Evolutionary conservation across 164 flowering plant genomes (phyloP).

Genomic region (Kalanchoe fedtschenkoi): DNA sequence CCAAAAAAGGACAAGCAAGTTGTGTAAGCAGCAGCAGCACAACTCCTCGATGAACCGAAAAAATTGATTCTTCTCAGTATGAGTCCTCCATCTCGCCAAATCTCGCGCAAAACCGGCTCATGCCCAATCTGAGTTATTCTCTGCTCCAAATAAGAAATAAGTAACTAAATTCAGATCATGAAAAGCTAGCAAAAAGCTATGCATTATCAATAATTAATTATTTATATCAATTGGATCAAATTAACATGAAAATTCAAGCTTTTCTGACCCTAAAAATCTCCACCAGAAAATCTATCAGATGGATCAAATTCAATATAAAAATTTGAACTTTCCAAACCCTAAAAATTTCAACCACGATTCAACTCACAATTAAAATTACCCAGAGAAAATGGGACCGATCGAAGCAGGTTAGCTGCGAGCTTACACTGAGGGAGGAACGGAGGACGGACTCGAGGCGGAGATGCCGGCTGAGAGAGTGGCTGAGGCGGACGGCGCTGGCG

Average conservation of each 20-base stretch:
- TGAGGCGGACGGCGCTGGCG: neutral
- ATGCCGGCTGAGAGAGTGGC: slow-evolving; percentile 4
- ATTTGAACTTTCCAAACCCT: neutral
- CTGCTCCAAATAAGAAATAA: slow-evolving; percentile 21
- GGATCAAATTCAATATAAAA: neutral
- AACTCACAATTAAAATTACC: neutral
- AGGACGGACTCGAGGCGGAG: slow-evolving; percentile 3
- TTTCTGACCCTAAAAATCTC: no score
- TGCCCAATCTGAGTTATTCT: slow-evolving; percentile 23
- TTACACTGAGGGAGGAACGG: slow-evolving; percentile 1
- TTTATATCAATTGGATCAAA: neutral
- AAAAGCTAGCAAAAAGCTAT: no score
- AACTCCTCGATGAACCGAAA: slow-evolving; percentile 20
- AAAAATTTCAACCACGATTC: neutral
- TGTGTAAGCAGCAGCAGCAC: slow-evolving; percentile 21
- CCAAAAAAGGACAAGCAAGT: slow-evolving; percentile 35
- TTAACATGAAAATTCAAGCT: no score
- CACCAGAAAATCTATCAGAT: no score
- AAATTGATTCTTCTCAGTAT: slow-evolving; percentile 20
- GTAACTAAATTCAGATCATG: neutral
- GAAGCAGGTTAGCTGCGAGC: no score
- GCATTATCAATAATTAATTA: no score
- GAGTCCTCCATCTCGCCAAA: slow-evolving; percentile 19
- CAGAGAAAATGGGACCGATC: neutral
- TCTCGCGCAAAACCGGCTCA: slow-evolving; percentile 20